Conservation (phyloP, 768 basidiomycete species). For the Sarcomyxa edulis region DNA sequence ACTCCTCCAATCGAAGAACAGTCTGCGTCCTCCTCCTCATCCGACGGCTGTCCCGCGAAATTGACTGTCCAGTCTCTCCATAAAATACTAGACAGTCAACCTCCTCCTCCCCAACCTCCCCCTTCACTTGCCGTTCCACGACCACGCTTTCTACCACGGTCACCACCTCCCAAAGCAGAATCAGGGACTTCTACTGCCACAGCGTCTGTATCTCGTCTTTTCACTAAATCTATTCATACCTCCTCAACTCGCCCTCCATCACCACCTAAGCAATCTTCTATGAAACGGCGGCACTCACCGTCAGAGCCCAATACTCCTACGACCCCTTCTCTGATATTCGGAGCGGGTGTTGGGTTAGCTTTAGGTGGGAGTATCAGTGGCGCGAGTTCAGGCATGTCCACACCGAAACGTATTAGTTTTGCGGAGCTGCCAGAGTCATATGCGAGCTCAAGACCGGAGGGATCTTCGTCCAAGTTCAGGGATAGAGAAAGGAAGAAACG, state of each 20-base stretch:
- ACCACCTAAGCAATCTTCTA: constrained; percentile 44
- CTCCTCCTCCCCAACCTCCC: constrained; percentile 21
- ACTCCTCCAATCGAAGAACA: constrained; percentile 56
- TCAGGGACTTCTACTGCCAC: constrained; percentile 70
- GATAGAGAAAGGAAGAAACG: constrained; percentile 22
- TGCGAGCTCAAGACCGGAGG: constrained; percentile 27
- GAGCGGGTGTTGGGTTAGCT: constrained; percentile 19
- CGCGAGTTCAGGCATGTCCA: constrained; percentile 42
- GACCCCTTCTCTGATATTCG: constrained; percentile 19
- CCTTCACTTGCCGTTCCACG: constrained; percentile 13
- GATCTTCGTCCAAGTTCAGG: constrained; percentile 26
- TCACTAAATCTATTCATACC: constrained; percentile 53
- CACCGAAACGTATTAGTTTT: constrained; percentile 78
- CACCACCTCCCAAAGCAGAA: constrained; percentile 46
- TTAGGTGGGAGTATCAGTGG: constrained; percentile 23
- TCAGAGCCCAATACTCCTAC: constrained; percentile 26
- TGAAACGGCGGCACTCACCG: constrained; percentile 23
- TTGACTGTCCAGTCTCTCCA: constrained; percentile 62
- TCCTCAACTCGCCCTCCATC: constrained; percentile 60
- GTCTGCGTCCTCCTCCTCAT: constrained; percentile 49
- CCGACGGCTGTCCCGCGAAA: constrained; percentile 52
- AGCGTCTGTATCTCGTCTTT: constrained; percentile 72
- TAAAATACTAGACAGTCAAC: constrained; percentile 60
- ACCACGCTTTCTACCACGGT: constrained; percentile 37
- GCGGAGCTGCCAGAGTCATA: constrained; percentile 71